Conservation (phyloP, 441 rosid species). For the Corymbia calophylla region DNA sequence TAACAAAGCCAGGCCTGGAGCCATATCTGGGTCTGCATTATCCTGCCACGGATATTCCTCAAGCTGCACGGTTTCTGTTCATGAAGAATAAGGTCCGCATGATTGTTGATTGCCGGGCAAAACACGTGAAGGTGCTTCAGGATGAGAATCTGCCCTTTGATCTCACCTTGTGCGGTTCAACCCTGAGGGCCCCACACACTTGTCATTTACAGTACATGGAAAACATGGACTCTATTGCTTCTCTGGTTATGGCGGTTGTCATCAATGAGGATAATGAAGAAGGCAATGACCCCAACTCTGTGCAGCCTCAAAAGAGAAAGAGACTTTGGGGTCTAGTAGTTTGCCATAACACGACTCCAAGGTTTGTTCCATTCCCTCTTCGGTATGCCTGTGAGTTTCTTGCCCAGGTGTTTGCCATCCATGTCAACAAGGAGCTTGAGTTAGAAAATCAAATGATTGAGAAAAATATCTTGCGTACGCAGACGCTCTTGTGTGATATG, state of each 20-base stretch:
- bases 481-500: constrained; percentile 94
- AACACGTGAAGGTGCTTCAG: constrained; percentile 80
- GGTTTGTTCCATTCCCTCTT: constrained; percentile 96
- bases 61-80: constrained; percentile 87
- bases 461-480: constrained; percentile 87
- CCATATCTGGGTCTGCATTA: constrained; percentile 93
- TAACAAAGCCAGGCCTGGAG: constrained; percentile 79
- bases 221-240: constrained; percentile 90
- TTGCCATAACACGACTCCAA: constrained; percentile 77
- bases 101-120: constrained; percentile 91
- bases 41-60: constrained; percentile 98
- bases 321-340: constrained; percentile 95
- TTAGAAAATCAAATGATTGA: constrained; percentile 80
- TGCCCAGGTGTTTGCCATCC: constrained; percentile 92
- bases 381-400: constrained; percentile 97
- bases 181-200: constrained; percentile 86
- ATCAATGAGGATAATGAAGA: constrained; percentile 80
- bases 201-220: constrained; percentile 95
- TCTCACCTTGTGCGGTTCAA: constrained; percentile 86
- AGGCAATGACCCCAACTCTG: constrained; percentile 29
- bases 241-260: constrained; percentile 91
- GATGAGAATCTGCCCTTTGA: constrained; percentile 80
- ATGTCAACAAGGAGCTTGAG: constrained; percentile 86
- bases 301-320: constrained; percentile 65
- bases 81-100: constrained; percentile 93